Percentiles rank a stretch among this genome's conserved stretches.
Conservation (phyloP, 75 land plant genomes). For the Selaginella moellendorffii region DNA sequence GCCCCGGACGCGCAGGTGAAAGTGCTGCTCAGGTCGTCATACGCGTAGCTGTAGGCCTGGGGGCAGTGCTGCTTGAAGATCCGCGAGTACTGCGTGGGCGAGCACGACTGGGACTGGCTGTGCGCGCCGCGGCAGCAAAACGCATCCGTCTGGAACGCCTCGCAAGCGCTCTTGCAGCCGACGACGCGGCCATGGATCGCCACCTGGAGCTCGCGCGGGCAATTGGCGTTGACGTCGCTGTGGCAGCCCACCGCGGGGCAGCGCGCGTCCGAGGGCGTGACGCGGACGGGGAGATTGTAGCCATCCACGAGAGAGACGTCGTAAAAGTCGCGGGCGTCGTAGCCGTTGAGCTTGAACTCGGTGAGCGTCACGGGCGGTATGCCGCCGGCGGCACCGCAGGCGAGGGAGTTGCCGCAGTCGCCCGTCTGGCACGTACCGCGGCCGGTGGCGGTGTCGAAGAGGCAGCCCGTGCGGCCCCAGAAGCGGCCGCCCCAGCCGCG, state of each 20-base stretch:
- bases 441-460: constrained; percentile 24
- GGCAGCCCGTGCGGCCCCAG: constrained; percentile 82
- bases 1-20: constrained; percentile 6
- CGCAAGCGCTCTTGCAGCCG: constrained; percentile 6
- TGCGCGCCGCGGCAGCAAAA: constrained; percentile 1
- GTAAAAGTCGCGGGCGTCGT: constrained; percentile 41
- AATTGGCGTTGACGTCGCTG: background rate
- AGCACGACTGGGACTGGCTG: background rate
- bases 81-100: background rate
- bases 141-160: constrained; percentile 5
- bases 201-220: background rate
- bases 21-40: background rate
- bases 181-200: background rate
- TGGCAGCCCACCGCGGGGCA: background rate
- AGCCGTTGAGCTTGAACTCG: constrained; percentile 54
- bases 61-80: constrained; percentile 9
- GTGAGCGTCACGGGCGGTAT: constrained; percentile 60
- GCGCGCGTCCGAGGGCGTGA: constrained; percentile 23
- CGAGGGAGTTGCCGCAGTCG: constrained; percentile 60
- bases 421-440: constrained; percentile 49
- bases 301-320: constrained; percentile 69
- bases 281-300: constrained; percentile 56
- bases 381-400: constrained; percentile 58
- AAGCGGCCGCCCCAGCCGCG: constrained; percentile 57
- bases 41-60: constrained; percentile 4